These are phyloP conservation scores for Escallonia rubra DNA, from an alignment of 129 eudicot genomes.

Conservation along the genomic window DNA sequence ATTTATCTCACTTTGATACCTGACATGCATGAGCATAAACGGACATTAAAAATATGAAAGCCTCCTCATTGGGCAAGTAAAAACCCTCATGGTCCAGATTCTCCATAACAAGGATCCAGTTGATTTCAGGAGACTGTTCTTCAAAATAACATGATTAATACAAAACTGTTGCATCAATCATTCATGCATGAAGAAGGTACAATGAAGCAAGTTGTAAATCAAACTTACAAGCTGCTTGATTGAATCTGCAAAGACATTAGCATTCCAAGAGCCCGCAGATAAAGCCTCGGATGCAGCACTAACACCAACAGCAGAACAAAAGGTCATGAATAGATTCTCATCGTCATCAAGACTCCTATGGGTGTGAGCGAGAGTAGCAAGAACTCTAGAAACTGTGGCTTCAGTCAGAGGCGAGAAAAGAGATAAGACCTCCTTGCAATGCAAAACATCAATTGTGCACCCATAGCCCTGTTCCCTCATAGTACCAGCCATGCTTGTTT, in stretches of 20 bases:
- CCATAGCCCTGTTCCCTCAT: slow-evolving; percentile 81
- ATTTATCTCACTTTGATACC: slow-evolving; percentile 21
- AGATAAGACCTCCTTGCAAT: slow-evolving; percentile 82
- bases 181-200: background rate
- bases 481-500: slow-evolving; percentile 60
- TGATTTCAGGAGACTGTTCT: slow-evolving; percentile 41
- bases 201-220: background rate
- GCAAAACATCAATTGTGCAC: slow-evolving; percentile 50
- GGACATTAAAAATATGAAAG: slow-evolving; percentile 44
- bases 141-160: background rate
- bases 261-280: slow-evolving; percentile 60
- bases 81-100: slow-evolving; percentile 51
- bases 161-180: background rate
- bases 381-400: slow-evolving; percentile 54
- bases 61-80: slow-evolving; percentile 34
- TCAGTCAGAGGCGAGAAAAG: slow-evolving; percentile 69
- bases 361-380: slow-evolving; percentile 59
- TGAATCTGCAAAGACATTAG: slow-evolving; percentile 62
- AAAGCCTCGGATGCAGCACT: slow-evolving; percentile 38
- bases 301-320: slow-evolving; percentile 69
- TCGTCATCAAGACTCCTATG: slow-evolving; percentile 54
- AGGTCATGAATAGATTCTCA: slow-evolving; percentile 47
- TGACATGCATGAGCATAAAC: slow-evolving; percentile 69
- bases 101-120: slow-evolving; percentile 40
- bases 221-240: slow-evolving; percentile 76